Base-by-base conservation (phyloP, 345 rosid species). In the Garcia nutans region DNA sequence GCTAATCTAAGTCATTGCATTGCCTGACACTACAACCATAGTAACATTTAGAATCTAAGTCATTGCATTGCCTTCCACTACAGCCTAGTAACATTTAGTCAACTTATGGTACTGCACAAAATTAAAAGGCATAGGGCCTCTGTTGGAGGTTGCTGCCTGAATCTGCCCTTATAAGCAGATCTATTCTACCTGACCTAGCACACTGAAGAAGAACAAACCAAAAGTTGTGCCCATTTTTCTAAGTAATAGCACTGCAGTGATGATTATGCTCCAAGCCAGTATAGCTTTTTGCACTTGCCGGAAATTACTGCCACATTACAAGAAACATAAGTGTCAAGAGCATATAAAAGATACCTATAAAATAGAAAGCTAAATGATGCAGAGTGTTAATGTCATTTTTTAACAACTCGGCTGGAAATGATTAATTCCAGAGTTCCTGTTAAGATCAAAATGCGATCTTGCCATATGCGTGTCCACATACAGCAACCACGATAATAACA, bases 71-170 rank as follows among this genome's bases (percentile, higher is more conserved):
- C 31, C 31, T 45, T 22, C 5, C 10, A 45, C 57, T 67, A 45
- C n/a, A 47, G 45, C 72, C 60, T 49, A 19, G 11, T 24, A 50
- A 17, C 41, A 24, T 55, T n/a, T 55, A 19, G 23, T 42, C 59
- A 42, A 23, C 1, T 44, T 28, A 17, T 23, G n/a, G 33, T 74
- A 64, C 77, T 66, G 71, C 72, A 56, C n/a, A 65, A 65, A 65
- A 55, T 66, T 74, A 19, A 20, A 50, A 26, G 68, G 60, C 47
- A 17, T 17, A 47, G 10, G 60, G 19, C 68, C 76, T 61, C 62
- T 10, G 22, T 73, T 11, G 15, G 49, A 74, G 62, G 70, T 15
- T 19, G 2, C 20, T 54, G 17, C 20, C 22, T 23, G 49, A 55
- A 26, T 15, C 63, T 69, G 37, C 60, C 66, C 10, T 2, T 33